Evolutionary conservation across 2,329 filamentous ascomycete genomes (phyloP), one percentile per base, ranked within the genome.

Genomic region (Pseudopithomyces maydicus): DNA sequence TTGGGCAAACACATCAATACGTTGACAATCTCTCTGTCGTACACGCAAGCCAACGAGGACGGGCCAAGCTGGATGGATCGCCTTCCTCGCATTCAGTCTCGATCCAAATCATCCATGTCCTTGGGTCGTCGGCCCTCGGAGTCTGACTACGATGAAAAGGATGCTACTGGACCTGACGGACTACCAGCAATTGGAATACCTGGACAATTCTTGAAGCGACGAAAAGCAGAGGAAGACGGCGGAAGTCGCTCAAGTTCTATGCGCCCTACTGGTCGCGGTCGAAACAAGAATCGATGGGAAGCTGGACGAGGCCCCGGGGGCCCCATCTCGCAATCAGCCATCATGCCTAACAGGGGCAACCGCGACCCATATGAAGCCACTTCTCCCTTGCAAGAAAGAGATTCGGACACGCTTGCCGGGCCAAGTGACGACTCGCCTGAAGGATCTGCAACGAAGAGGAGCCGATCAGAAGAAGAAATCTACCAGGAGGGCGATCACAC

Each of bases 1-100:
- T 85, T 99, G 1, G 95, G 95, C 68, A 99, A 98, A 77, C 93
- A 91, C 59, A 99, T 99, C 84, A 98, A 98, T 79, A 98, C 95
- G 0, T 79, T 99, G 64, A 93, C 91, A 1, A 83, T 99, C 58
- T 97, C 95, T 54, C 91, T 99, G 85, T 97, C 95, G 0, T 99
- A 98, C 79, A 99, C 95, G 0, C 87, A 89, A 59, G 92, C 89
- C 17, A 90, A 90, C 49, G 94, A 97, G 54, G 91, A 96, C 35
- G 91, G 92, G 0, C 90, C 92, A 2, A 88, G 88, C 1, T 99
- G 95, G 95, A 96, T 98, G 90, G 95, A 96, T 66, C 85, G 95
- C 52, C 81, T 99, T 42, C 95, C 95, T 5, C 83, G 87, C 46
- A 87, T 90, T 33, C 90, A 91, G 63, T 97, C 95, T 0, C 88